Evolutionary conservation across 805 yeast genomes (phyloP).

Genomic region (Komagataella kurtzmanii): DNA sequence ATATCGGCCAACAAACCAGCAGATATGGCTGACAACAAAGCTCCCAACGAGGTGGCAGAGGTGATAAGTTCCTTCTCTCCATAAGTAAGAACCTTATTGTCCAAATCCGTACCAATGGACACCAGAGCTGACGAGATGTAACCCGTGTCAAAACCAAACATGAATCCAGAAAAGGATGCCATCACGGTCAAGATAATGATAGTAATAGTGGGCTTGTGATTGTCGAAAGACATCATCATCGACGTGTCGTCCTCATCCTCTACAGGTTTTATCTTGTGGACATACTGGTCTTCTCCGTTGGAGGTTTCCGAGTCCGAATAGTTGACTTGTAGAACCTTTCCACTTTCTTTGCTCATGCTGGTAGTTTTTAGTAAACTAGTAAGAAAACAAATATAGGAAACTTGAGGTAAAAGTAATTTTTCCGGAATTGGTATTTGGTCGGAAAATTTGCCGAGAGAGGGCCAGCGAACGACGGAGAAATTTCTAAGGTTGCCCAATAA

Average conservation of each 20-base stretch:
- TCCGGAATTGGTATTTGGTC: background rate
- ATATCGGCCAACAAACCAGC: conserved; percentile 80
- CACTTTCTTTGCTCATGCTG: background rate
- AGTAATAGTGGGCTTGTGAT: conserved; percentile 43
- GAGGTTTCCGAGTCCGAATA: background rate
- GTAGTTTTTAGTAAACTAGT: background rate
- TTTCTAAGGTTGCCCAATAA: background rate
- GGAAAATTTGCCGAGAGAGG: background rate
- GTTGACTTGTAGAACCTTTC: background rate
- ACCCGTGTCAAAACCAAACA: conserved; percentile 98
- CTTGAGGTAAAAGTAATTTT: background rate
- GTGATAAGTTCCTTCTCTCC: conserved; percentile 87
- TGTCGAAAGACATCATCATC: conserved; percentile 29
- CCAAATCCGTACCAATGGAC: conserved; percentile 67
- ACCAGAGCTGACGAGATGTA: conserved; percentile 91
- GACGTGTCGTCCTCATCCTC: conserved; percentile 38
- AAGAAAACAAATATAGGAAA: background rate
- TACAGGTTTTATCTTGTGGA: conserved; percentile 13
- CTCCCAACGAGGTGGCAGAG: conserved; percentile 91
- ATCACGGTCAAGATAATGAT: conserved; percentile 59
- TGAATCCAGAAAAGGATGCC: conserved; percentile 85
- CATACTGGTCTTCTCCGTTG: background rate
- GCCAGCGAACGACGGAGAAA: background rate
- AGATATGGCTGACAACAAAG: conserved; percentile 60
- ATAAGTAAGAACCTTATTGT: conserved; percentile 39